Evolutionary conservation across 257 asterid genomes (phyloP).

Genomic region (Scutellaria baicalensis): DNA sequence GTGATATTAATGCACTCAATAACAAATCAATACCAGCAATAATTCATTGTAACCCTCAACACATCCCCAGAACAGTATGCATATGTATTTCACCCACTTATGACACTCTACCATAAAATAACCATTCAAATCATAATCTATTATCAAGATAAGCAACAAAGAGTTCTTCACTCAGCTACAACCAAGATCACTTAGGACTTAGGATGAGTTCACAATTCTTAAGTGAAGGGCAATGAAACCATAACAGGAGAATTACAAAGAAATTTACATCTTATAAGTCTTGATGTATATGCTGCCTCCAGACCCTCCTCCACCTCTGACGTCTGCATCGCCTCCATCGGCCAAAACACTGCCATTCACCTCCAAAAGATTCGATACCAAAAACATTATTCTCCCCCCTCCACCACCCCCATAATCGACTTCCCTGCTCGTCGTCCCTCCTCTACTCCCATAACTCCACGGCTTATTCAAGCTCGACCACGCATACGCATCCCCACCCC

Average conservation of each 20-base stretch:
- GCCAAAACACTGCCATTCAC: conserved; percentile 84
- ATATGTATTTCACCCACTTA: background rate
- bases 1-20: conserved; percentile 4
- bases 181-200: background rate
- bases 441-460: conserved; percentile 85
- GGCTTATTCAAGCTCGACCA: conserved; percentile 78
- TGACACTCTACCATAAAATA: background rate
- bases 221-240: conserved; percentile 2
- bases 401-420: conserved; percentile 98
- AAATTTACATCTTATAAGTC: conserved; percentile 69
- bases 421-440: conserved; percentile 77
- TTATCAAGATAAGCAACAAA: conserved; percentile 3
- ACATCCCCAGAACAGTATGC: conserved; percentile 1
- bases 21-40: background rate
- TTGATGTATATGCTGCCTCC: conserved; percentile 91
- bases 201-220: background rate
- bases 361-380: conserved; percentile 48
- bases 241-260: conserved; percentile 19
- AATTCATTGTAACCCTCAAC: background rate
- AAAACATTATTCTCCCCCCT: conserved; percentile 72
- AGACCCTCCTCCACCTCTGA: conserved; percentile 95
- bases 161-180: conserved; percentile 7
- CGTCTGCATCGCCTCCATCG: conserved; percentile 89
- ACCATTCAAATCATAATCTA: conserved; percentile 2
- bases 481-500: conserved; percentile 97